Evolutionary conservation across 495 filamentous ascomycete genomes (phyloP), one percentile per base, ranked within the genome.

Genomic region (Penicillium malachiteum): DNA sequence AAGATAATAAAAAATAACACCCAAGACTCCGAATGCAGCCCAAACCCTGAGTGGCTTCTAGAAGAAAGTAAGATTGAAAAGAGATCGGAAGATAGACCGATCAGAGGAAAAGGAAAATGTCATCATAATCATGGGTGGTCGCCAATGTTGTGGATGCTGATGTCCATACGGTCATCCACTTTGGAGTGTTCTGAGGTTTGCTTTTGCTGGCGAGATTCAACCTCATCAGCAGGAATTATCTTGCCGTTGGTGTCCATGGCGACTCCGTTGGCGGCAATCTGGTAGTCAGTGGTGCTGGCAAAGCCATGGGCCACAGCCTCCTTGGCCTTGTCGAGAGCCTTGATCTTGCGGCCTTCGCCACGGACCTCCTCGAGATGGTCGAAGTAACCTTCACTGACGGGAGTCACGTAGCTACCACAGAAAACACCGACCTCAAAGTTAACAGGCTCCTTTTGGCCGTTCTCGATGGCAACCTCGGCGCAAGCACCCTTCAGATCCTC

Each of bases 391-490:
- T 85, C 78, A 1, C 84, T 79, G 4, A 97, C 90, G 0, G 86
- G 86, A 1, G 94, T 99, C 45, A 91, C 77, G 71, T 97, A 97
- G 64, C 83, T 83, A 18, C 95, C 94, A 58, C 89, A 95, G 79
- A 98, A 97, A 13, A 97, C 92, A 56, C 94, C 93, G n/a, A 96
- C 86, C 70, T 97, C 95, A 56, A 97, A 97, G 46, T 81, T 68
- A 17, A 75, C 75, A n/a, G 76, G 76, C 32, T 75, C 71, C 31
- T 82, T 70, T 33, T 72, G 78, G 33, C 84, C 74, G 38, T 81
- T 71, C 39, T 82, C 77, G 13, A 79, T 70, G 1, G 74, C 77
- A 3, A 88, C 81, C 62, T 90, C 87, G 0, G 85, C 82, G 65
- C 92, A 96, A 5, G 92, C 85, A 35, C 81, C 85, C 68, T 90